Base-by-base conservation (phyloP, 2,329 filamentous ascomycete genomes). In the Epichloe sylvatica region DNA sequence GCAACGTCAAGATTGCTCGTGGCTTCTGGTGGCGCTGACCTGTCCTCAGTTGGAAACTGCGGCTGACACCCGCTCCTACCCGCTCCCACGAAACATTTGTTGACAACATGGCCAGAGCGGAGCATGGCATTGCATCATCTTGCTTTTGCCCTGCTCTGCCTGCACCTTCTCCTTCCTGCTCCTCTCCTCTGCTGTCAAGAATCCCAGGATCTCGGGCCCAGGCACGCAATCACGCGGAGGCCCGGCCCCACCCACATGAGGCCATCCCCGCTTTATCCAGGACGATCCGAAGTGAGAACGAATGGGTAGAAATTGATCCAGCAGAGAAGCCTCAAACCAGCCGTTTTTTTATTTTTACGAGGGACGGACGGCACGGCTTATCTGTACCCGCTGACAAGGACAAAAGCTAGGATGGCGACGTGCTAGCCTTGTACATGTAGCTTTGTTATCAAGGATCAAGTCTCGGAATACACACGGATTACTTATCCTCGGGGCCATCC, bases 211-310 rank as follows among this genome's bases (percentile, higher is more conserved):
- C 25, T 37, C 50, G 50, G 50, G 46, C 45, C 34, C 34, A 34
- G n/a, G 41, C 42, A 49, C 41, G 36, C 33, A 45, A 33, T 5
- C 17, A 43, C 39, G 5, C 35, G 7, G 35, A 13, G 12, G 7
- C 12, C 13, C 7, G 13, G 12, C 15, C 4, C 39, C 36, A 37
- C 47, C 47, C 42, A 45, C 47, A 36, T 42, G 50, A 48, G 19
- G 15, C 19, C 37, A 51, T 51, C 50, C 50, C 42, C 49, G 46
- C 42, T 39, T 39, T 23, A 17, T 35, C 30, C 25, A 47, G 38
- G 37, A 45, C 45, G 35, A 39, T 36, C 48, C 34, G 35, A 39
- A 2, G 7, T 25, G 34, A 17, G 39, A 33, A 17, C 21, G 11
- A 49, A 40, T 34, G 23, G 19, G 17, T 13, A 8, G 34, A 12